A percentile compares a stretch with the other conserved stretches of the same genome.
phyloP scores from a whole-genome alignment of 2,329 filamentous ascomycete genomes.

The Plectosphaerella cucumerina region DNA sequence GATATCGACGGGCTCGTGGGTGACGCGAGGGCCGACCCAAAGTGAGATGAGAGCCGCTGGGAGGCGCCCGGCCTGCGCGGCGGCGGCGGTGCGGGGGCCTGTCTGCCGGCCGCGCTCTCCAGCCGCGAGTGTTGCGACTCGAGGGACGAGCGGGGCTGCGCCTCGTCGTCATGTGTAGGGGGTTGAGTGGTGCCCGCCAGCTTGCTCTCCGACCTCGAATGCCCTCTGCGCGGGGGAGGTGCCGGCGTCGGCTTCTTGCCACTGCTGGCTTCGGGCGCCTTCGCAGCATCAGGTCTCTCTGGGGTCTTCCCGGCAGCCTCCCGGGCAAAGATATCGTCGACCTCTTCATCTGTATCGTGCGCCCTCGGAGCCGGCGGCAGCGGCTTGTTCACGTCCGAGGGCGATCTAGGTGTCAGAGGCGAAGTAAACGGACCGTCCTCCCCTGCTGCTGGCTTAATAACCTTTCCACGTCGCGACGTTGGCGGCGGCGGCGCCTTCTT shows the following conservation, averaged over 20 bases:
- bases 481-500: constrained; percentile 70
- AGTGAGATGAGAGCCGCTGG: constrained; percentile 20
- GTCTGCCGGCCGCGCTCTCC: constrained; percentile 37
- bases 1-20: constrained; percentile 4
- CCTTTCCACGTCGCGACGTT: constrained; percentile 73
- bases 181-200: constrained; percentile 11
- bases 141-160: constrained; percentile 41
- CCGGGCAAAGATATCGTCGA: constrained; percentile 49
- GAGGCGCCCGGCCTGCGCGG: constrained; percentile 43
- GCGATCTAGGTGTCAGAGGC: constrained; percentile 21
- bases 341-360: constrained; percentile 40
- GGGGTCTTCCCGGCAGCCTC: constrained; percentile 49
- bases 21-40: constrained; percentile 1
- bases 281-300: constrained; percentile 30
- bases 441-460: constrained; percentile 52
- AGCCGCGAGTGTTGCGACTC: constrained; percentile 45
- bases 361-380: constrained; percentile 50
- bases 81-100: constrained; percentile 50
- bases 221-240: constrained; percentile 48
- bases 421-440: constrained; percentile 18
- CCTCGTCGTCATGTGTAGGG: constrained; percentile 27
- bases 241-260: constrained; percentile 42
- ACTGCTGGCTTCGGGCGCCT: constrained; percentile 35
- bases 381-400: constrained; percentile 57
- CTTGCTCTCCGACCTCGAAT: constrained; percentile 18